Evolutionary conservation across 2,329 filamentous ascomycete species (phyloP), one percentile per base, ranked within the genome.

Genomic region (Claviceps sp.): DNA sequence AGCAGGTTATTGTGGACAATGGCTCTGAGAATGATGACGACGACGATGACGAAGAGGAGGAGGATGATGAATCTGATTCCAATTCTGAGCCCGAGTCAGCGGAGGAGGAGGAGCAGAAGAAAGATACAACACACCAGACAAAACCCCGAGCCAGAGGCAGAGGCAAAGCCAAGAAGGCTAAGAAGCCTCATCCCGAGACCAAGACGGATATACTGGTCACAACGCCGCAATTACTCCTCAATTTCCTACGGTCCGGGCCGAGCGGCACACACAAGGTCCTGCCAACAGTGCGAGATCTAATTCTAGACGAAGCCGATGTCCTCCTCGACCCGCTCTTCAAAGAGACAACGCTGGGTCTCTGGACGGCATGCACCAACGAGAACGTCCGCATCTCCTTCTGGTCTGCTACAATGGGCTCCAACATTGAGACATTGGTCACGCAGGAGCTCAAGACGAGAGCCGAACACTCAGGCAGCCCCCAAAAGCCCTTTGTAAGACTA

Each of bases 341-440:
- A 53, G 85, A 93, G 22, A 89, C 96, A 66, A 96, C 89, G 0
- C 73, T 94, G 40, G 77, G 78, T 4, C 83, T 97, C 56, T 96
- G 90, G 89, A 78, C 80, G 43, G 80, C 86, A 3, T 91, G 91
- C 65, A 81, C 74, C 2, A 82, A 84, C 58, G 73, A 80, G 3
- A 69, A 75, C n/a, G 73, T 97, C 8, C 79, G 82, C 24, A 75
- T 89, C 3, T 88, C 86, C 10, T 82, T 95, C 55, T 98, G 91
- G 89, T 97, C 93, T 14, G 93, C 93, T 14, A 98, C 93, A 0
- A 96, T 98, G 84, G 89, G 87, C 3, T 95, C 91, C 16, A 93
- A 85, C 59, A 87, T 97, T 43, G 93, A 98, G 70, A 75, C 82
- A 19, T 73, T 96, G 7, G 79, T 88, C 47, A 78, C 78, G 6